These are phyloP conservation scores for Hymenoscyphus fraxineus DNA, from an alignment of 2,329 filamentous ascomycete genomes.

Conservation along the genomic window DNA sequence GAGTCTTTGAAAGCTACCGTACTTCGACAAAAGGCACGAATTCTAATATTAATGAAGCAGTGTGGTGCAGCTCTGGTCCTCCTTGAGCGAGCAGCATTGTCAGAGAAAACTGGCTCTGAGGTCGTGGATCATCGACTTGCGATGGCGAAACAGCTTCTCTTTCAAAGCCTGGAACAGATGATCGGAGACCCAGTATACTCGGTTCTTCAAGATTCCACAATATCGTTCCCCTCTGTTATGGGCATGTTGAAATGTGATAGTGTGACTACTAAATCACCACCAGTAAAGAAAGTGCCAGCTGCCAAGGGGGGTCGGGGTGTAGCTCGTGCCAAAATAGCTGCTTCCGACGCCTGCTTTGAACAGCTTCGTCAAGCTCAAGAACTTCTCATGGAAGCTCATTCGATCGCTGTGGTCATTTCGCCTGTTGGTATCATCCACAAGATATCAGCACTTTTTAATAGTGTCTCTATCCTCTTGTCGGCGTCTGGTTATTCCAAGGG, in stretches of 20 bases:
- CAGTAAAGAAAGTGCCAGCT: slow-evolving; percentile 23
- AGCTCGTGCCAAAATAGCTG: slow-evolving; percentile 12
- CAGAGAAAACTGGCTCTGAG: slow-evolving; percentile 42
- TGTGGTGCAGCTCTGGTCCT: slow-evolving; percentile 56
- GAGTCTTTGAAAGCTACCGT: slow-evolving; percentile 46
- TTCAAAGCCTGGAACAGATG: slow-evolving; percentile 68
- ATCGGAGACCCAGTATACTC: slow-evolving; percentile 80
- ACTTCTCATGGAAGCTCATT: slow-evolving; percentile 60
- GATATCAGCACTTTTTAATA: slow-evolving; percentile 61
- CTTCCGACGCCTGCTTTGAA: slow-evolving; percentile 34
- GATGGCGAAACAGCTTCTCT: slow-evolving; percentile 64
- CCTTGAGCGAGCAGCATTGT: slow-evolving; percentile 48
- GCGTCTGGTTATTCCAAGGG: slow-evolving; percentile 51
- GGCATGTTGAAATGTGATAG: slow-evolving; percentile 23
- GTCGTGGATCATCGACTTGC: slow-evolving; percentile 52
- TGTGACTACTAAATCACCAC: slow-evolving; percentile 19
- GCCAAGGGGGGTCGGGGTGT: slow-evolving; percentile 17
- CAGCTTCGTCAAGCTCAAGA: slow-evolving; percentile 61
- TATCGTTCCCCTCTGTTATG: slow-evolving; percentile 72
- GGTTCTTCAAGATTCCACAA: slow-evolving; percentile 85
- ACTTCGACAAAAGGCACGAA: slow-evolving; percentile 47
- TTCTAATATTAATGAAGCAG: slow-evolving; percentile 42
- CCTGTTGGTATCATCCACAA: slow-evolving; percentile 56
- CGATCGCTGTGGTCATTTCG: slow-evolving; percentile 44
- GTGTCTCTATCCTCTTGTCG: slow-evolving; percentile 61